phyloP scores from a whole-genome alignment of 805 yeast genomes.

The Saturnispora dispora region DNA sequence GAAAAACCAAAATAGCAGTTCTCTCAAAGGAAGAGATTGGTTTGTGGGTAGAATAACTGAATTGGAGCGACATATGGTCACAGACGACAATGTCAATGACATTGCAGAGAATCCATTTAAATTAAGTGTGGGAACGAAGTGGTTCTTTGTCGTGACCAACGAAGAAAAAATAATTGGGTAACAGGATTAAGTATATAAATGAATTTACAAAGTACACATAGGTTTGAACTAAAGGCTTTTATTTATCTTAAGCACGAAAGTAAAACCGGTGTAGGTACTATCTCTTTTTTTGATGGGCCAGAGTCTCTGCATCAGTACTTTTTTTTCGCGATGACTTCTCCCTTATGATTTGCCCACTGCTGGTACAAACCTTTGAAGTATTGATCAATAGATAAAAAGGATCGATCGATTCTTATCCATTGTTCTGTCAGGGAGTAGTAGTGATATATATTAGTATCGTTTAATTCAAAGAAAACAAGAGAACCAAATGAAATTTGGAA shows the following conservation, averaged over 20 bases:
- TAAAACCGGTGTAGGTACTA: not conserved
- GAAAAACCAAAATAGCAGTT: constrained; percentile 28
- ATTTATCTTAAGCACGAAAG: not conserved
- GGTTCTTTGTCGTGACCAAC: constrained; percentile 56
- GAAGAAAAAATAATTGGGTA: constrained; percentile 24
- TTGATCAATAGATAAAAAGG: not conserved
- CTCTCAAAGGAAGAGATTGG: constrained; percentile 57
- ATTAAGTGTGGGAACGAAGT: constrained; percentile 49
- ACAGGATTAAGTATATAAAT: not conserved
- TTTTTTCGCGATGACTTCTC: constrained; percentile 1
- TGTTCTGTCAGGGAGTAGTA: not conserved
- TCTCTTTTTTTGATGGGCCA: not conserved
- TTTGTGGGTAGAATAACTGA: constrained; percentile 59
- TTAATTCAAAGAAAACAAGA: too few relatives aligned
- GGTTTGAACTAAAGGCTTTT: not conserved
- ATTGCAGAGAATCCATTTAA: constrained; percentile 52
- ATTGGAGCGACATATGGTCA: constrained; percentile 48
- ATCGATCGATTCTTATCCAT: not conserved
- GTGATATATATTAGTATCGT: not conserved
- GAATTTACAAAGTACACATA: not conserved
- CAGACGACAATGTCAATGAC: constrained; percentile 32
- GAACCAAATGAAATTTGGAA: constrained; percentile 2
- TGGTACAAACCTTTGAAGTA: not conserved
- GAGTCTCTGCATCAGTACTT: not conserved
- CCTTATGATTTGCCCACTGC: not conserved